These are phyloP conservation scores for Kalanchoe fedtschenkoi DNA, from an alignment of 164 flowering plant species.

Conservation along the genomic window DNA sequence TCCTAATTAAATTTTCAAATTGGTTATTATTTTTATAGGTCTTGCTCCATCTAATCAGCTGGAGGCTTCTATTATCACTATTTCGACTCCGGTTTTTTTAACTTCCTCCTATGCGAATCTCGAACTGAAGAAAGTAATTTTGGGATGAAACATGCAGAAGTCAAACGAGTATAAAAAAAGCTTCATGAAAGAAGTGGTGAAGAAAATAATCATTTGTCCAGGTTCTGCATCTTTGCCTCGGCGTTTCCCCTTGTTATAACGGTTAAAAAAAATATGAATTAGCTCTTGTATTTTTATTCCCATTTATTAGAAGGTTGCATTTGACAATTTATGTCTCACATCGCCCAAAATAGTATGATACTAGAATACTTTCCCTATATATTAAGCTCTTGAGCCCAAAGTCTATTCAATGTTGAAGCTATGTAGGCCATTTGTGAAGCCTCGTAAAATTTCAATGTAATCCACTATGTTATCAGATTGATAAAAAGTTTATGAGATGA, in stretches of 20 bases:
- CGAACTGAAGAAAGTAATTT: slow-evolving; percentile 14
- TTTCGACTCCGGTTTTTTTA: slow-evolving; percentile 47
- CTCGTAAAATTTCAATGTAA: no score
- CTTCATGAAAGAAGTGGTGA: slow-evolving; percentile 18
- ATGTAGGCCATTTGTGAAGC: no score
- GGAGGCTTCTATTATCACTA: slow-evolving; percentile 31
- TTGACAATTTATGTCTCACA: no score
- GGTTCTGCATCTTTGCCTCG: slow-evolving; percentile 41
- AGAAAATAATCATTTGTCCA: slow-evolving; percentile 28
- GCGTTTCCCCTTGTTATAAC: slow-evolving; percentile 43
- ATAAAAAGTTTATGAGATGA: no score
- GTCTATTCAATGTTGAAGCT: no score
- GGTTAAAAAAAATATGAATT: slow-evolving; percentile 11
- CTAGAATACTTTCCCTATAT: no score
- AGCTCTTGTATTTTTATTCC: background rate
- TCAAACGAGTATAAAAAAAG: slow-evolving; percentile 15
- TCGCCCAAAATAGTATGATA: no score
- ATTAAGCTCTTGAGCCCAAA: no score
- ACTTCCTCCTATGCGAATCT: slow-evolving; percentile 38
- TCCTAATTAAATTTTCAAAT: background rate
- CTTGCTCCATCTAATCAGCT: slow-evolving; percentile 22
- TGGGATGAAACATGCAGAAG: slow-evolving; percentile 13
- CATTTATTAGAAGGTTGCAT: background rate
- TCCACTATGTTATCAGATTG: no score
- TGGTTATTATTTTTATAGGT: slow-evolving; percentile 25